Base-by-base conservation (phyloP, 140 eudicot species). In the Oenanthe javanica region DNA sequence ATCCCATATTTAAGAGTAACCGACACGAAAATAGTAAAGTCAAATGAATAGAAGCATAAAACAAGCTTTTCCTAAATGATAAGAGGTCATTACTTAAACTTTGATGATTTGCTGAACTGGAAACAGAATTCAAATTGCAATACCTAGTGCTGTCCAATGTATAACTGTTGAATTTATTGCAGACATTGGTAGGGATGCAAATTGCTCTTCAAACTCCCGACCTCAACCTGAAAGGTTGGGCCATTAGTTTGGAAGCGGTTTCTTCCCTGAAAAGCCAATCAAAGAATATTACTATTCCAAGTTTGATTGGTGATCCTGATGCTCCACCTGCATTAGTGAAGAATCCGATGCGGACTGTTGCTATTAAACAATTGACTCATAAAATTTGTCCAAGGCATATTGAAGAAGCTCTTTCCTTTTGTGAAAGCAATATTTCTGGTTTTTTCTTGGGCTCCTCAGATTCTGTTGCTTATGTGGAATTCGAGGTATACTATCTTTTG, bases 391-490 rank as follows among this genome's bases (percentile, higher is more conserved):
- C 73, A 11, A 75, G 51, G 19, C 82, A 84, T 42, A 79, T 87
- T 55, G 71, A 72, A 57, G 79, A 72, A 84, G 86, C 87, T 79
- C 84, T 87, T 72, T 67, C 78, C 69, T 79, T 79, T 64, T 87
- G 84, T 23, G 78, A 67, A 40, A 81, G 86, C 84, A 84, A 77
- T 12, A 77, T 87, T 15, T 66, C 90, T 76, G 83, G 84, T 10
- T 75, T 84, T 77, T 79, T 76, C 81, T 59, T 84, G 54, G 90
- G 90, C 45, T 63, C 86, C 9, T 75, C 87, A 36, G 54, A 25
- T 77, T 76, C 86, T 80, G 86, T 82, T 70, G 90, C 90, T 82
- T 87, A 84, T 74, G 90, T 87, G 84, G 90, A 87, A 77, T 84
- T 87, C 38, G 81, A 84, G 82, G 90, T 87, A 48, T 64, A 51